These are phyloP conservation scores for Paecilomyces variotii DNA, from an alignment of 2,329 filamentous ascomycete species.

Conservation along the genomic window DNA sequence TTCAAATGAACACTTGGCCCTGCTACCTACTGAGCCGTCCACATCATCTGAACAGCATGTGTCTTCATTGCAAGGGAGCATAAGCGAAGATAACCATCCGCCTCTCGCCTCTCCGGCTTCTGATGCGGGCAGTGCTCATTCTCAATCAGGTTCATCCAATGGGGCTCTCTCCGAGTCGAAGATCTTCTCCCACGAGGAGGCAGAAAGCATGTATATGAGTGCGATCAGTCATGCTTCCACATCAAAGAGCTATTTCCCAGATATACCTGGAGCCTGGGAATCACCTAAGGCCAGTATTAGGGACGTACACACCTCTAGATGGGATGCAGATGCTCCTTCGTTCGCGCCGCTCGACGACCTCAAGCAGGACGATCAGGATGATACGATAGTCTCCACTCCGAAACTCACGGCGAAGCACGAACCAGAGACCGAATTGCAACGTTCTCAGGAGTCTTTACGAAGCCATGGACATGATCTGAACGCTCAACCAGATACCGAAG, in stretches of 20 bases:
- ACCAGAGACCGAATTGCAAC: background rate
- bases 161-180: conserved; percentile 39
- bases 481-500: conserved; percentile 3
- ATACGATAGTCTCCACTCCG: conserved; percentile 19
- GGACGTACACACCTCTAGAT: conserved; percentile 3
- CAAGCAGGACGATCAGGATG: conserved; percentile 7
- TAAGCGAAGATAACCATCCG: background rate
- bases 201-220: conserved; percentile 48
- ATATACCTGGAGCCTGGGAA: conserved; percentile 38
- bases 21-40: background rate
- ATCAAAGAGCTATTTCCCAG: conserved; percentile 19
- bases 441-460: conserved; percentile 2
- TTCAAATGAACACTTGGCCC: background rate
- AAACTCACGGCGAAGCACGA: conserved; percentile 16
- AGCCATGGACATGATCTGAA: conserved; percentile 6
- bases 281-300: conserved; percentile 15
- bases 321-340: conserved; percentile 1
- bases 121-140: conserved; percentile 15
- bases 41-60: background rate
- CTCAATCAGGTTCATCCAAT: conserved; percentile 14
- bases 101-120: conserved; percentile 5
- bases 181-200: conserved; percentile 42
- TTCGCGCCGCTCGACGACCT: background rate
- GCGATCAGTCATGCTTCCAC: conserved; percentile 42
- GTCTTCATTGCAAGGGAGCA: background rate